Conservation (phyloP, 2,329 filamentous ascomycete genomes). For the Ophiostoma populinum region DNA sequence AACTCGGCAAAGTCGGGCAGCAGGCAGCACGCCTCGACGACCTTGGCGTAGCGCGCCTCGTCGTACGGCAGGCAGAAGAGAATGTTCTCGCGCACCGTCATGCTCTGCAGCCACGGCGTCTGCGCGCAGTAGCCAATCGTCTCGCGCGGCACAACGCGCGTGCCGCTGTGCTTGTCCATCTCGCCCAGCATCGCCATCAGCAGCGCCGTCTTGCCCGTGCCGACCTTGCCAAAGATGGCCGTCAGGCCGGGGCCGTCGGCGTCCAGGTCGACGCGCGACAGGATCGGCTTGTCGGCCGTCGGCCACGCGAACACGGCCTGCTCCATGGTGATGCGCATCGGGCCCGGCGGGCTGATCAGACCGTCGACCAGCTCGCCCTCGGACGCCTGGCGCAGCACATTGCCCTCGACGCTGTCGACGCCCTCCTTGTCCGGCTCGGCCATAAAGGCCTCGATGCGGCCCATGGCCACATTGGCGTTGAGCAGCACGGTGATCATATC, state of each 20-base stretch:
- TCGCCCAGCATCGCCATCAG: constrained; percentile 42
- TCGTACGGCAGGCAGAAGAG: constrained; percentile 41
- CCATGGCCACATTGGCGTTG: constrained; percentile 69
- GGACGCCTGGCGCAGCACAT: constrained; percentile 6
- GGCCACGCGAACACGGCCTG: constrained; percentile 68
- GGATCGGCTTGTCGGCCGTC: constrained; percentile 36
- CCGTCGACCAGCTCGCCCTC: constrained; percentile 4
- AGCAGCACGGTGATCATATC: constrained; percentile 57
- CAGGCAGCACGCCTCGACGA: constrained; percentile 43
- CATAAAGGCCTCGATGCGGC: constrained; percentile 76
- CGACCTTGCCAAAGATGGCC: constrained; percentile 40
- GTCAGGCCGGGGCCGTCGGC: constrained; percentile 32
- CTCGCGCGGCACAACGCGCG: constrained; percentile 27
- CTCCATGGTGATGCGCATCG: constrained; percentile 33
- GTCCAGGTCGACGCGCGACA: constrained; percentile 27
- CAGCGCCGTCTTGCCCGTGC: constrained; percentile 43
- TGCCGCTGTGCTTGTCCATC: constrained; percentile 45
- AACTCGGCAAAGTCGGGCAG: constrained; percentile 37
- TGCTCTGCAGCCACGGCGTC: constrained; percentile 47
- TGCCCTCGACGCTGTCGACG: constrained; percentile 19
- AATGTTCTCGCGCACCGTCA: constrained; percentile 48
- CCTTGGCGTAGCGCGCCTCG: constrained; percentile 35
- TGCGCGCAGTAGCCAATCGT: constrained; percentile 40
- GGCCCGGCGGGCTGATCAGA: constrained; percentile 8
- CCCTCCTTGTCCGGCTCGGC: constrained; percentile 59